Evolutionary conservation across 257 asterid genomes (phyloP), one percentile per base, ranked within the genome.

Genomic region (Solanum habrochaites): DNA sequence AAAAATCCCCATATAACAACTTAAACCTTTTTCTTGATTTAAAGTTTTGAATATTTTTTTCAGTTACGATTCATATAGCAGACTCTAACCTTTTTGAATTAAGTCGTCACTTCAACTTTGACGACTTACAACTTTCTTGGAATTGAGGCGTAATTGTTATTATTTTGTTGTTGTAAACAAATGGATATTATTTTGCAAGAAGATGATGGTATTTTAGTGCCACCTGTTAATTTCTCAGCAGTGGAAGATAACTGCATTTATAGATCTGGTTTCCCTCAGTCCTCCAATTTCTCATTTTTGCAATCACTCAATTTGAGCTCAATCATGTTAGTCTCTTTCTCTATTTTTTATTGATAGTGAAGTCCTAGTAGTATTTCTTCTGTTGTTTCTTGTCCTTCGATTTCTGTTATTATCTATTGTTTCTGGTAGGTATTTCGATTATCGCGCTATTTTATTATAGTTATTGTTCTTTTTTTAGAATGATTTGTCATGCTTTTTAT

Each of bases 231-330:
- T 37, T 90, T 91, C 37, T 87, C 91, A 12, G 72, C 83, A 62
- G 92, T 91, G 66, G 93, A 89, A 87, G 90, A 86, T 52, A 81
- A 78, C 58, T 85, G 87, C 91, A 86, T 91, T 71, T 91, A 90
- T 80, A 90, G 94, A 72, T 90, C 92, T 84, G 90, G 92, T 81
- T 90, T 91, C 32, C 94, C 94, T 8, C 89, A 89, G 83, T 87
- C 93, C 25, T 75, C 88, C 43, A 89, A 89, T 90, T 90, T 91
- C 66, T 85, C 93, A 5, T 90, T 91, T 85, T 87, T 91, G 45
- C 89, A 83, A 49, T 86, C 92, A 82, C 93, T 91, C 86, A 88
- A 89, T 56, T 90, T 91, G 16, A 88, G 88, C 66, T 89, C 92
- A 77, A 82, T 91, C 80, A 82, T 91, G 94, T 91, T 42, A 82